Evolutionary conservation across 208 protist species (phyloP).

Genomic region (Wallacemonas collosoma): DNA sequence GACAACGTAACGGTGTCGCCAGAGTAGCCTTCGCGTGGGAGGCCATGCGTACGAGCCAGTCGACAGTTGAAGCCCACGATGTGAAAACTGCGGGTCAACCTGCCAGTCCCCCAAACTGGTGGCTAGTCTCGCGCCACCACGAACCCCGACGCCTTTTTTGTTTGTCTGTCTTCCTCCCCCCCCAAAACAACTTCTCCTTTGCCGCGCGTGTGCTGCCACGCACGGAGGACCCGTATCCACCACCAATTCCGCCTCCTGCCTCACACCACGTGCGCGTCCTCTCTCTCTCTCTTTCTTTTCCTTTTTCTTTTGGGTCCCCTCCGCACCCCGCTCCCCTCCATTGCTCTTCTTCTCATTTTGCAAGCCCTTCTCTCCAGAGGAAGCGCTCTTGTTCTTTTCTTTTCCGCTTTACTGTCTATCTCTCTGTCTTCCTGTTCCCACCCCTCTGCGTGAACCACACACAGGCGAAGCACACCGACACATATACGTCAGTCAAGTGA

Average conservation of each 20-base stretch:
- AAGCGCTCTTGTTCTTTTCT: constrained; percentile 3
- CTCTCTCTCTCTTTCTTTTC: constrained; percentile 18
- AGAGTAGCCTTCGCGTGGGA: too few relatives aligned
- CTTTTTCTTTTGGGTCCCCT: background rate
- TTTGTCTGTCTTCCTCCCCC: background rate
- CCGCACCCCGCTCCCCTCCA: background rate
- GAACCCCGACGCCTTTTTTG: background rate
- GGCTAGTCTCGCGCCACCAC: too few relatives aligned
- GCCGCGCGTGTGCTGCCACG: too few relatives aligned
- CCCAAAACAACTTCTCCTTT: background rate
- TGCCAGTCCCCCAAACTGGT: too few relatives aligned
- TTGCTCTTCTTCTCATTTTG: constrained; percentile 4
- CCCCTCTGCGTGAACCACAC: too few relatives aligned
- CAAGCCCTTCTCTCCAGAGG: background rate
- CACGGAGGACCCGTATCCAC: background rate
- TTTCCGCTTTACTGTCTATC: background rate
- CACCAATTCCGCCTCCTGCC: background rate
- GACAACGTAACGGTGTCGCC: too few relatives aligned
- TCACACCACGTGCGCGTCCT: background rate
- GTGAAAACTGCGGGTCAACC: too few relatives aligned
- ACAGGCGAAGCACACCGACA: too few relatives aligned
- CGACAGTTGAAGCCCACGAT: too few relatives aligned
- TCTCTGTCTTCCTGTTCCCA: background rate
- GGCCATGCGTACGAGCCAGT: too few relatives aligned
- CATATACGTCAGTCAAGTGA: too few relatives aligned